Percentiles rank a stretch among this genome's conserved stretches.
phyloP scores from a whole-genome alignment of 441 rosid genomes.

The Jatropha multifida region DNA sequence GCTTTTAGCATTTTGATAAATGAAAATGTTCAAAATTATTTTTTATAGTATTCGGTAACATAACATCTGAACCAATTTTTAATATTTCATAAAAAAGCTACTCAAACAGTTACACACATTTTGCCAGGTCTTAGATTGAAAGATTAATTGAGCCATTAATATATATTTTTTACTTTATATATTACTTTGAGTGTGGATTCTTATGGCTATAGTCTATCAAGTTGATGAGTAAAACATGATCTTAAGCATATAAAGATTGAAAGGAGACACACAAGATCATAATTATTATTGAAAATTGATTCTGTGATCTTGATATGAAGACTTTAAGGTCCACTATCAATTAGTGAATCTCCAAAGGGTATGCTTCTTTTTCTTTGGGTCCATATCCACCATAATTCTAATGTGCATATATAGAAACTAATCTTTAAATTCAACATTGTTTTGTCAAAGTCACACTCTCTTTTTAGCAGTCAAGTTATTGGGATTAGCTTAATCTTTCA shows the following conservation, averaged over 20 bases:
- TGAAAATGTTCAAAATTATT: too few species aligned
- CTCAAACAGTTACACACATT: too few species aligned
- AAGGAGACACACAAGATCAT: slow-evolving; percentile 19
- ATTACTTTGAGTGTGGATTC: not conserved
- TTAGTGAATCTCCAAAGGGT: not conserved
- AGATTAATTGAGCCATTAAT: too few species aligned
- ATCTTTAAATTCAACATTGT: not conserved
- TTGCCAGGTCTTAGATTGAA: too few species aligned
- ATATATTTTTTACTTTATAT: not conserved
- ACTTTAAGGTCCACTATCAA: slow-evolving; percentile 8
- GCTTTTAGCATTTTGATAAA: too few species aligned
- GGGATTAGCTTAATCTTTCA: not conserved
- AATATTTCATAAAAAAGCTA: too few species aligned
- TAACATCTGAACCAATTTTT: too few species aligned
- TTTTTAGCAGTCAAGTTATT: not conserved
- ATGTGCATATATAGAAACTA: not conserved
- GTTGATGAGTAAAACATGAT: not conserved
- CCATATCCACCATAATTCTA: not conserved
- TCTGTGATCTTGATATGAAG: slow-evolving; percentile 11
- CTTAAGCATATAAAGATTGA: slow-evolving; percentile 1
- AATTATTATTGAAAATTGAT: slow-evolving; percentile 18
- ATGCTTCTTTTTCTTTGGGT: not conserved
- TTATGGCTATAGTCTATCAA: not conserved
- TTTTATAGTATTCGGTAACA: too few species aligned
- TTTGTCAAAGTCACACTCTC: not conserved